Percentiles rank a stretch among this genome's conserved stretches.
Conservation (phyloP, 1,139 yeast species). For the Suzukiozyma palmioleophila region DNA sequence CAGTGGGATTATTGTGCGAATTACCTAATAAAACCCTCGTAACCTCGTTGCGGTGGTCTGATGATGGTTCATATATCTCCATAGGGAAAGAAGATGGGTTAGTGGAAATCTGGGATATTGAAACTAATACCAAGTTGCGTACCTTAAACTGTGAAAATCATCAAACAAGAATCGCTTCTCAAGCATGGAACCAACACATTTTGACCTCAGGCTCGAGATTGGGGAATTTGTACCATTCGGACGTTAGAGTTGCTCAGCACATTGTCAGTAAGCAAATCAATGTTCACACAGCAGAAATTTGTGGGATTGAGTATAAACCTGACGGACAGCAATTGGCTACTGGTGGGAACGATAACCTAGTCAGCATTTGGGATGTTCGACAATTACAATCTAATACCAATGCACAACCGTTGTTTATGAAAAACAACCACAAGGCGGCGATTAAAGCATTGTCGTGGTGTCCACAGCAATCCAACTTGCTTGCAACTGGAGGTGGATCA, state of each 20-base stretch:
- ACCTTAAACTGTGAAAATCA: conserved; percentile 69
- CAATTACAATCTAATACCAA: conserved; percentile 27
- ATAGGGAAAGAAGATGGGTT: conserved; percentile 84
- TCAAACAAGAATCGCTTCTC: conserved; percentile 69
- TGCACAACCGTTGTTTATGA: conserved; percentile 62
- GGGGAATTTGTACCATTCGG: conserved; percentile 85
- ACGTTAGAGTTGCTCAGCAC: conserved; percentile 85
- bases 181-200: conserved; percentile 80
- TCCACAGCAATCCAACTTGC: conserved; percentile 74
- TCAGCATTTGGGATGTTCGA: conserved; percentile 93
- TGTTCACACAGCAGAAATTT: conserved; percentile 79
- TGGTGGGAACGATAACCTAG: conserved; percentile 94
- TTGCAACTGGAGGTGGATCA: conserved; percentile 97
- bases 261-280: conserved; percentile 50
- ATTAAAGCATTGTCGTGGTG: conserved; percentile 97
- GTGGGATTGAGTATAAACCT: conserved; percentile 82
- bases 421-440: conserved; percentile 85
- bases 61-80: conserved; percentile 83
- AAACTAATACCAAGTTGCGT: conserved; percentile 66
- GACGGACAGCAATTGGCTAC: conserved; percentile 87
- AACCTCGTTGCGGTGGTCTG: conserved; percentile 85
- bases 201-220: conserved; percentile 80
- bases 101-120: conserved; percentile 93
- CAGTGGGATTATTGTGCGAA: conserved; percentile 68
- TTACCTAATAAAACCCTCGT: conserved; percentile 50